Evolutionary conservation across 768 basidiomycete species (phyloP).

Genomic region (Lentinula lateritia): DNA sequence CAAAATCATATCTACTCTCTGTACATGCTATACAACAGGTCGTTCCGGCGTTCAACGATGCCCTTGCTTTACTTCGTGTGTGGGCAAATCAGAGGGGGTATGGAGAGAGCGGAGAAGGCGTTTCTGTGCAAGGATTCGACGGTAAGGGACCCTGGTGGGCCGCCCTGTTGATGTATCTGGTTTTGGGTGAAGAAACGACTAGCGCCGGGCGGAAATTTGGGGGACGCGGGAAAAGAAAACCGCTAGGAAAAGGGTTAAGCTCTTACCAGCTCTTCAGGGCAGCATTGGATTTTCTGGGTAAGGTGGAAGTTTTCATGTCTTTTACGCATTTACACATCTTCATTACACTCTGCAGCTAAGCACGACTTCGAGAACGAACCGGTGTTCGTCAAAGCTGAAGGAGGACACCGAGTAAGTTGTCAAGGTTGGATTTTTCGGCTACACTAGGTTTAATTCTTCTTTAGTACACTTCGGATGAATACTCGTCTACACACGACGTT

Average conservation of each 20-base stretch:
- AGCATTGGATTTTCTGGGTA: conserved; percentile 79
- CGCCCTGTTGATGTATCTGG: conserved; percentile 50
- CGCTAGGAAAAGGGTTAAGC: conserved; percentile 76
- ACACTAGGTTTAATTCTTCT: neutral
- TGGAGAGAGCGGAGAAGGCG: conserved; percentile 42
- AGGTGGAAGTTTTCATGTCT: conserved; percentile 16
- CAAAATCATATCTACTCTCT: conserved; percentile 47
- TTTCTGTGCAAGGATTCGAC: conserved; percentile 68
- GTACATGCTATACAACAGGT: conserved; percentile 49
- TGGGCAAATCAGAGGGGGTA: conserved; percentile 92
- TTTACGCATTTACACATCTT: conserved; percentile 3
- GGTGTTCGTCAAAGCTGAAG: conserved; percentile 52
- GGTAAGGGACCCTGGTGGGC: conserved; percentile 66
- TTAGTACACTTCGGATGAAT: conserved; percentile 59
- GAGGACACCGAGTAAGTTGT: conserved; percentile 47
- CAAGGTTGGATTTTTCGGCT: neutral
- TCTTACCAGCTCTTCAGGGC: conserved; percentile 90
- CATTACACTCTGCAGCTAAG: conserved; percentile 41
- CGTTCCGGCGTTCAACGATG: conserved; percentile 64
- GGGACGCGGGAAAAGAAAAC: conserved; percentile 33
- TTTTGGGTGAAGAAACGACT: conserved; percentile 61
- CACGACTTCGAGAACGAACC: conserved; percentile 57
- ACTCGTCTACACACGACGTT: conserved; percentile 40
- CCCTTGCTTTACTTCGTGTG: conserved; percentile 72
- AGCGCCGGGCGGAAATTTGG: conserved; percentile 19